A percentile compares a stretch with the other conserved stretches of the same genome.
These are phyloP conservation scores for Schoenoplectus tabernaemontani DNA, from an alignment of 202 grass and related monocot species.

Conservation along the genomic window DNA sequence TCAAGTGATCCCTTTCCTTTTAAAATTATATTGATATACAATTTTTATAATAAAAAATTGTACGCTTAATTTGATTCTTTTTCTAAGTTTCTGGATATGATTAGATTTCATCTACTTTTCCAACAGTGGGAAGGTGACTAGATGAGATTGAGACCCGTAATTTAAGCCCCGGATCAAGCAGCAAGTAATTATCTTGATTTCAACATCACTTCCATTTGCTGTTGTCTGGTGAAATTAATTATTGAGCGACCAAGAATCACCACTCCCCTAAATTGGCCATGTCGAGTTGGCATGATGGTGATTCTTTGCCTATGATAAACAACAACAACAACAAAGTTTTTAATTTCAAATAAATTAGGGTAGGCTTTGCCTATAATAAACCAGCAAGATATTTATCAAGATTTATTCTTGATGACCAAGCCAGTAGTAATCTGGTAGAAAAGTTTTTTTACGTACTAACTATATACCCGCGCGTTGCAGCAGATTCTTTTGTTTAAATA, in stretches of 20 bases:
- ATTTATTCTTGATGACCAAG: not conserved
- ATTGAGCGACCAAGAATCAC: not conserved
- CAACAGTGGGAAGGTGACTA: not conserved
- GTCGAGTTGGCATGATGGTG: conserved; percentile 16
- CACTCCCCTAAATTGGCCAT: conserved; percentile 7
- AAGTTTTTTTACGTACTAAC: not conserved
- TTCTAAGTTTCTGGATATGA: not conserved
- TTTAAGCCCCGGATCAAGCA: not conserved
- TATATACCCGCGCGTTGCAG: no score
- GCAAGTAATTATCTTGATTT: not conserved
- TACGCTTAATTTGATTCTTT: not conserved
- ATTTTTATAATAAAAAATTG: no score
- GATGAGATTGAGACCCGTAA: not conserved
- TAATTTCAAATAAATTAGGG: no score
- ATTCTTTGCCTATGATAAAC: not conserved
- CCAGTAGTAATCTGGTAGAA: not conserved
- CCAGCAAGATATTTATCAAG: no score
- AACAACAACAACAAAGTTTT: no score
- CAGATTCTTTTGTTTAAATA: no score
- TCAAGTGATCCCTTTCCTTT: no score
- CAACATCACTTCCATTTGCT: not conserved
- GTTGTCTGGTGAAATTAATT: conserved; percentile 14
- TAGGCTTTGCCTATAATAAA: no score
- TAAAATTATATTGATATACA: no score
- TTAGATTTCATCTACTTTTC: not conserved